Base-by-base conservation (phyloP, 305 asterid genomes). In the Fraxinus ornus region DNA sequence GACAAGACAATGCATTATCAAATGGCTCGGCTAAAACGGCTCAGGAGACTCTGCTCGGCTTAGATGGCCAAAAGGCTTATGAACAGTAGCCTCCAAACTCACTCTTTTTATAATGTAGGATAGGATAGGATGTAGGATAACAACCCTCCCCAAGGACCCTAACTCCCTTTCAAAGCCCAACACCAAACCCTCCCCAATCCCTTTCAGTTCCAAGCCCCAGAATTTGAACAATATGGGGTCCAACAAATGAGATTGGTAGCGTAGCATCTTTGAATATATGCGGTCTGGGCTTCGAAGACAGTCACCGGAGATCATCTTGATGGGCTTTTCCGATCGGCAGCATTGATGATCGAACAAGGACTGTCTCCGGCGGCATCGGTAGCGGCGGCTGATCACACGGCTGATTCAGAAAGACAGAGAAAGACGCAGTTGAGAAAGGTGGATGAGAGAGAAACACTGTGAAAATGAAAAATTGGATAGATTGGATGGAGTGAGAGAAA, bases 321-420 rank as follows among this genome's bases (percentile, higher is more conserved):
- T 64, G 81, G 8, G 97, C 97, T 79, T 89, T 94, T 35, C 95
- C 95, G 0, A 93, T 93, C 0, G 97, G 95, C 19, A 94, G 92
- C 95, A 92, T 91, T 0, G 91, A 89, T 3, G 97, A 84, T 0
- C 92, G 87, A 72, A 94, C 93, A 0, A 88, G 71, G 47, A 90
- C 79, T 15, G 84, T 80, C 83, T 86, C 88, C 4, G 84, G 85
- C 7, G 94, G 91, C 3, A 90, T 15, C 3, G 88, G 80, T 5
- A 92, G 82, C 0, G 95, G 97, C 4, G 97, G 97, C 1, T 39
- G 88, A 64, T 88, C 86, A 3, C 19, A 66, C 5, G 91, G 79
- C 71, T 72, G 57, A 74, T 47, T 76, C 5, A 89, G 35, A 71
- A 37, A 76, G 36, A 94, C 81, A 5, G 91, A 81, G 89, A 87